phyloP scores from a whole-genome alignment of 2,329 filamentous ascomycete species.

The Tolypocladium cylindrosporum region DNA sequence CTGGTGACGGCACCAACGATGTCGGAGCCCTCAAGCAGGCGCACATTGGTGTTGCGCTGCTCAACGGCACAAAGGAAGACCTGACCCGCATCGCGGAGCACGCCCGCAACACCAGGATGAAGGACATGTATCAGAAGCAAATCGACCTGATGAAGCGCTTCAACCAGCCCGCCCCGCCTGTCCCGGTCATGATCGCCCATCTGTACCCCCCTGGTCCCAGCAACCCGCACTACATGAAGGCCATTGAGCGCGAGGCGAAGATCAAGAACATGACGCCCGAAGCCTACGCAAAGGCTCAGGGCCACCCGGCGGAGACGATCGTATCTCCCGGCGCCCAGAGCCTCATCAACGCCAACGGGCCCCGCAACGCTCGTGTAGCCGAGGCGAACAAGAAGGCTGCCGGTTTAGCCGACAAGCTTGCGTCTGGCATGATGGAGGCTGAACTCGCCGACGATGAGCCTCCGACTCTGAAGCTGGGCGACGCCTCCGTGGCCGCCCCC shows the following conservation, averaged over 20 bases:
- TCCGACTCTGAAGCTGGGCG: slow-evolving; percentile 90
- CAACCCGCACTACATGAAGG: slow-evolving; percentile 92
- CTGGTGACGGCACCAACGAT: slow-evolving; percentile 95
- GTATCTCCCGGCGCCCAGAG: slow-evolving; percentile 56
- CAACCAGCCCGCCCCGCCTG: slow-evolving; percentile 86
- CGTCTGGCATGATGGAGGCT: slow-evolving; percentile 77
- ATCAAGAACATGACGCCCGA: slow-evolving; percentile 61
- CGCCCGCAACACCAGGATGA: slow-evolving; percentile 91
- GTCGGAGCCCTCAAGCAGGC: slow-evolving; percentile 97
- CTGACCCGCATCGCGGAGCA: slow-evolving; percentile 88
- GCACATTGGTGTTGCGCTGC: slow-evolving; percentile 88
- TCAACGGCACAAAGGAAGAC: slow-evolving; percentile 90
- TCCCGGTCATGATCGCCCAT: slow-evolving; percentile 86
- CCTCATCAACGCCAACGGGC: slow-evolving; percentile 20
- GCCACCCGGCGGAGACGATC: slow-evolving; percentile 49
- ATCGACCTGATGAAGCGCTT: slow-evolving; percentile 84
- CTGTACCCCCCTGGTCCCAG: slow-evolving; percentile 81
- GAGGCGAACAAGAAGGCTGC: slow-evolving; percentile 64
- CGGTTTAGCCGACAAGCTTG: slow-evolving; percentile 76
- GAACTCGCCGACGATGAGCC: slow-evolving; percentile 85
- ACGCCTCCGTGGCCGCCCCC: slow-evolving; percentile 91
- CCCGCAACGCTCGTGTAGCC: slow-evolving; percentile 31
- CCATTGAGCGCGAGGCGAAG: slow-evolving; percentile 75
- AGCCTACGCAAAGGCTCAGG: slow-evolving; percentile 44
- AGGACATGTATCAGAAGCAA: slow-evolving; percentile 97